Conservation (phyloP, 2,329 filamentous ascomycete genomes). For the Colletotrichum caudatum region DNA sequence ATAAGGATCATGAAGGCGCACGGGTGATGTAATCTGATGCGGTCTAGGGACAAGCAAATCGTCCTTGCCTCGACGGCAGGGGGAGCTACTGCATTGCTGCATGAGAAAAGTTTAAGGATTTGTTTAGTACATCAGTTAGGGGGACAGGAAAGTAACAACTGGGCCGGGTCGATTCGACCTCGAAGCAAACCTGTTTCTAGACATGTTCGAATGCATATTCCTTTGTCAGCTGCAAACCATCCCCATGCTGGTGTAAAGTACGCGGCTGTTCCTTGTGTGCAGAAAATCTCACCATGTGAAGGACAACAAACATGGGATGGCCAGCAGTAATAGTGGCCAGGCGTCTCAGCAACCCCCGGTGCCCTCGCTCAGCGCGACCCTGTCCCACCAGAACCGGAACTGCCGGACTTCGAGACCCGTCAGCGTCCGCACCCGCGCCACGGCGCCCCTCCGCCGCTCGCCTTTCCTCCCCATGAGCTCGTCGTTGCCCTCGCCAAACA, state of each 20-base stretch:
- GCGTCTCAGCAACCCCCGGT: constrained; percentile 45
- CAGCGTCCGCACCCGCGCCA: constrained; percentile 57
- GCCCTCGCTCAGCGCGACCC: constrained; percentile 61
- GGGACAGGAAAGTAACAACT: constrained; percentile 8
- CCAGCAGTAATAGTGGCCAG: too few relatives aligned
- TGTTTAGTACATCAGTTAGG: constrained; percentile 5
- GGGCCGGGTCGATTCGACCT: background rate
- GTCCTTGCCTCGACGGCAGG: constrained; percentile 18
- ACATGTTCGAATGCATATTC: constrained; percentile 35
- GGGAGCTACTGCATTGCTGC: constrained; percentile 3
- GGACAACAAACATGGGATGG: background rate
- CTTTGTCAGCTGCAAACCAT: constrained; percentile 28
- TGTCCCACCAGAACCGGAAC: constrained; percentile 72
- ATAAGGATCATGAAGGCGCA: constrained; percentile 20
- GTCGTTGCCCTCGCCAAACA: constrained; percentile 72
- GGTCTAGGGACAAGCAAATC: background rate
- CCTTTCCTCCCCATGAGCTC: constrained; percentile 56
- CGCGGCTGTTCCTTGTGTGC: background rate
- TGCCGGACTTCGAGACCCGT: constrained; percentile 60
- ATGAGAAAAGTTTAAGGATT: constrained; percentile 25
- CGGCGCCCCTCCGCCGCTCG: constrained; percentile 54
- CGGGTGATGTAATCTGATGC: constrained; percentile 2
- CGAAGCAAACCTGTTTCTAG: constrained; percentile 19
- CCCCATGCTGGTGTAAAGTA: too few relatives aligned
- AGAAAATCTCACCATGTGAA: background rate